phyloP scores from a whole-genome alignment of 139 green algal species.

The Gonium pectorale region DNA sequence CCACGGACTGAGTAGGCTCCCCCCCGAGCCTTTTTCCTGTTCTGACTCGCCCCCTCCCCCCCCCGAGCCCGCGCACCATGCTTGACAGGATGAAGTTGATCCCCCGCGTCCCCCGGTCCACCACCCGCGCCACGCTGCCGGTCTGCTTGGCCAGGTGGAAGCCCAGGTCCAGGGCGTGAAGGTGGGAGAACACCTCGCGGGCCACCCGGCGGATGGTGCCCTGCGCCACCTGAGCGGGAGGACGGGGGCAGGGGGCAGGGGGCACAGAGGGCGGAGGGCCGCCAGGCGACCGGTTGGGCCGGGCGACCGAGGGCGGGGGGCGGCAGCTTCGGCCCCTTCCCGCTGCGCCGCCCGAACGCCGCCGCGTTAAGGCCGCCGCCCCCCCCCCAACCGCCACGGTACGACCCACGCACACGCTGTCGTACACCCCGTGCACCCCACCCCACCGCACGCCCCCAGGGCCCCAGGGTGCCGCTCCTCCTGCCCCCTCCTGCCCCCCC shows the following conservation, averaged over 20 bases:
- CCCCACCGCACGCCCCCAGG: neutral
- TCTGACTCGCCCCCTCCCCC: too few relatives aligned
- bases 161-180: constrained; percentile 89
- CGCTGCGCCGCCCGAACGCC: too few relatives aligned
- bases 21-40: too few relatives aligned
- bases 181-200: constrained; percentile 87
- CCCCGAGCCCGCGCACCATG: neutral
- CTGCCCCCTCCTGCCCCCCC: too few relatives aligned
- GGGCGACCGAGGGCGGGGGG: too few relatives aligned
- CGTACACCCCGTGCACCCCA: neutral
- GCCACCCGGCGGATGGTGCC: constrained; percentile 80
- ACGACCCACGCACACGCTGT: too few relatives aligned
- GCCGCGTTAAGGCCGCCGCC: too few relatives aligned
- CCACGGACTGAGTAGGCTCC: too few relatives aligned
- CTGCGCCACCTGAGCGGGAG: constrained; percentile 59
- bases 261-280: neutral
- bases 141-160: constrained; percentile 95
- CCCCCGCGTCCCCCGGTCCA: constrained; percentile 93
- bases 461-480: too few relatives aligned
- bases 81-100: constrained; percentile 92
- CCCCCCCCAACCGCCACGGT: too few relatives aligned
- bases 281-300: too few relatives aligned
- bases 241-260: neutral
- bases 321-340: too few relatives aligned
- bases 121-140: constrained; percentile 83